Percentiles rank a stretch among this genome's conserved stretches.
Evolutionary conservation across 2,329 filamentous ascomycete genomes (phyloP).

Genomic region (Capronia americana): DNA sequence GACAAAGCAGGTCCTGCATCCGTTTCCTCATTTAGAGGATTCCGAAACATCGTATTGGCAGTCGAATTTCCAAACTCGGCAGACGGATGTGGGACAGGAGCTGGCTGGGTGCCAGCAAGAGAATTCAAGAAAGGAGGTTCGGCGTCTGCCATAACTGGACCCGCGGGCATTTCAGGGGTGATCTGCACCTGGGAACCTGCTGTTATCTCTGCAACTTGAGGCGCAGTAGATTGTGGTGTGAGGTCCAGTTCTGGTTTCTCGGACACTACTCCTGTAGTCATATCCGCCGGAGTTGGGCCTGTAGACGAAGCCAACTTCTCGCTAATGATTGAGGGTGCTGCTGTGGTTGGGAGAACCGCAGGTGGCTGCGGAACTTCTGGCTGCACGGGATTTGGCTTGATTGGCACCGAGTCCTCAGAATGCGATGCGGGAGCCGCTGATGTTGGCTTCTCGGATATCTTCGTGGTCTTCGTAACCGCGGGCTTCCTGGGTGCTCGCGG

Average conservation of each 20-base stretch:
- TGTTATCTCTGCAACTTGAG: neutral
- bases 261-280: neutral
- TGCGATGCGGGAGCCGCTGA: neutral
- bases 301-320: neutral
- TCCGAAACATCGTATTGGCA: neutral
- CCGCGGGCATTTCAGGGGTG: neutral
- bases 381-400: conserved; percentile 26
- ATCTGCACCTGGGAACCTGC: neutral
- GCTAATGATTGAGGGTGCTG: neutral
- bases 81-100: neutral
- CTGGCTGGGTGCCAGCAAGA: neutral
- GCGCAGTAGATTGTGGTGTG: neutral
- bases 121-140: neutral
- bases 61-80: neutral
- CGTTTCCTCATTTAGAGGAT: neutral
- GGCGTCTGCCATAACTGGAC: neutral
- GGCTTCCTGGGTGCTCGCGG: conserved; percentile 45
- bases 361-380: neutral
- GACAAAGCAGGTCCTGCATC: neutral
- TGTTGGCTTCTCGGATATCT: conserved; percentile 31
- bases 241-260: conserved; percentile 1
- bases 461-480: conserved; percentile 38
- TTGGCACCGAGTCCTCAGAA: conserved; percentile 16
- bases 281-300: too few relatives aligned
- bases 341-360: neutral